phyloP scores from a whole-genome alignment of 2,329 filamentous ascomycete genomes.

The Sporothrix protearum region DNA sequence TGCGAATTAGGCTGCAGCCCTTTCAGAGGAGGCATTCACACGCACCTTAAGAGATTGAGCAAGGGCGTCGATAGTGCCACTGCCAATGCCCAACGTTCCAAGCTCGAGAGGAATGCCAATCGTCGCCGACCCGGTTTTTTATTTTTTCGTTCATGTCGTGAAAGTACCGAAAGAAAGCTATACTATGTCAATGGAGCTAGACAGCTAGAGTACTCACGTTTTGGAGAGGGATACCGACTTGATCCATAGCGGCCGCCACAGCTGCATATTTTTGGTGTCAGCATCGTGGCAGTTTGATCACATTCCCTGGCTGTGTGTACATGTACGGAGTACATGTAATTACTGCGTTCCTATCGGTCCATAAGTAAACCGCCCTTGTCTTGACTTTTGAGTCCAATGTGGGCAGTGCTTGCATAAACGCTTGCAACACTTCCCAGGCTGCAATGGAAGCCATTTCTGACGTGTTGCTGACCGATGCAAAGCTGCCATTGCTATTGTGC shows the following conservation, averaged over 20 bases:
- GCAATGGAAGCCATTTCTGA: constrained; percentile 26
- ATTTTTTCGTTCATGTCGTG: constrained; percentile 55
- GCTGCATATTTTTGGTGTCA: not conserved
- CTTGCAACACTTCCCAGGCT: constrained; percentile 30
- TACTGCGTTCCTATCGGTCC: constrained; percentile 26
- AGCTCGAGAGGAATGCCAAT: constrained; percentile 45
- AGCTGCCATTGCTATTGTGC: not conserved
- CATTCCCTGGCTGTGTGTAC: not conserved
- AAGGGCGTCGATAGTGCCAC: constrained; percentile 26
- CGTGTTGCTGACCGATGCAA: constrained; percentile 35
- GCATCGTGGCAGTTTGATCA: not conserved
- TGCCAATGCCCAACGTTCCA: constrained; percentile 45
- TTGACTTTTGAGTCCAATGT: constrained; percentile 43
- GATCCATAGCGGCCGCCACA: constrained; percentile 47
- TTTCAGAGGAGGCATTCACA: not conserved
- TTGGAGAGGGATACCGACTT: constrained; percentile 36
- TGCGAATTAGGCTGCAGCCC: not conserved
- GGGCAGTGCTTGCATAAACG: constrained; percentile 45
- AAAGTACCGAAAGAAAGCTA: constrained; percentile 54
- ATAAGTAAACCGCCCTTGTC: constrained; percentile 29
- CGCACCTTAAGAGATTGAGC: constrained; percentile 24
- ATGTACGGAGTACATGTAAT: no score
- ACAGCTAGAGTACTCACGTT: not conserved
- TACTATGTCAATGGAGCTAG: constrained; percentile 28
- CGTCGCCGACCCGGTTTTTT: constrained; percentile 37